These are phyloP conservation scores for Fusarium austroafricanum DNA, from an alignment of 2,329 filamentous ascomycete genomes.

Conservation along the genomic window DNA sequence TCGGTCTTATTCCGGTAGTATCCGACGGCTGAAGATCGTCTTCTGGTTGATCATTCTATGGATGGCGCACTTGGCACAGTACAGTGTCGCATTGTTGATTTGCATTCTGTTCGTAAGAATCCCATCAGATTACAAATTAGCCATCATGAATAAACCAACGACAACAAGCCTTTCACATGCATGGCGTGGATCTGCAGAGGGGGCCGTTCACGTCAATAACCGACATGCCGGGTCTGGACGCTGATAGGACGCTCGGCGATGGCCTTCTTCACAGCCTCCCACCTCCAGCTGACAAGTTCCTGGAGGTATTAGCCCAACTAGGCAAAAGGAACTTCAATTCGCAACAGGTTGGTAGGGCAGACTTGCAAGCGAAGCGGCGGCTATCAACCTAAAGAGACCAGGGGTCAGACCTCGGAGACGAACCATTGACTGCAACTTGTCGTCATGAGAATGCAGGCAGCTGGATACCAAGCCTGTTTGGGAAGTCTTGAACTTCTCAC, in stretches of 20 bases:
- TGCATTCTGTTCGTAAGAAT: constrained; percentile 15
- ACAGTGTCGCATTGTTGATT: not conserved
- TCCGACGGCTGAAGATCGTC: constrained; percentile 10
- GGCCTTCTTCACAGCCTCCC: constrained; percentile 41
- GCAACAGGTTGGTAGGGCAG: constrained; percentile 28
- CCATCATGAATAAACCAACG: constrained; percentile 14
- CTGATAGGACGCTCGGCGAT: constrained; percentile 42
- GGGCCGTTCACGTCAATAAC: constrained; percentile 39
- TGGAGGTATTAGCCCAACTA: constrained; percentile 26
- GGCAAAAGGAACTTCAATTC: constrained; percentile 22
- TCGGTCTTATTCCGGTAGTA: constrained; percentile 28
- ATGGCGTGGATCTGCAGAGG: constrained; percentile 39
- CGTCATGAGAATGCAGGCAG: constrained; percentile 41
- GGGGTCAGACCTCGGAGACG: constrained; percentile 31
- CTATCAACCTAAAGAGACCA: constrained; percentile 27
- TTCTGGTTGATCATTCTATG: not conserved
- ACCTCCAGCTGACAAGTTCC: constrained; percentile 38
- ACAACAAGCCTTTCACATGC: constrained; percentile 27
- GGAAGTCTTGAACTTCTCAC: constrained; percentile 17
- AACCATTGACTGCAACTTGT: constrained; percentile 39
- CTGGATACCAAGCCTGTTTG: constrained; percentile 34
- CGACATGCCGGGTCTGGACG: constrained; percentile 28
- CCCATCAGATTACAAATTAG: constrained; percentile 13
- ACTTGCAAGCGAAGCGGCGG: constrained; percentile 22
- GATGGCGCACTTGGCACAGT: not conserved